Base-by-base conservation (phyloP, 2,329 filamentous ascomycete genomes). In the Setomelanomma holmii region DNA sequence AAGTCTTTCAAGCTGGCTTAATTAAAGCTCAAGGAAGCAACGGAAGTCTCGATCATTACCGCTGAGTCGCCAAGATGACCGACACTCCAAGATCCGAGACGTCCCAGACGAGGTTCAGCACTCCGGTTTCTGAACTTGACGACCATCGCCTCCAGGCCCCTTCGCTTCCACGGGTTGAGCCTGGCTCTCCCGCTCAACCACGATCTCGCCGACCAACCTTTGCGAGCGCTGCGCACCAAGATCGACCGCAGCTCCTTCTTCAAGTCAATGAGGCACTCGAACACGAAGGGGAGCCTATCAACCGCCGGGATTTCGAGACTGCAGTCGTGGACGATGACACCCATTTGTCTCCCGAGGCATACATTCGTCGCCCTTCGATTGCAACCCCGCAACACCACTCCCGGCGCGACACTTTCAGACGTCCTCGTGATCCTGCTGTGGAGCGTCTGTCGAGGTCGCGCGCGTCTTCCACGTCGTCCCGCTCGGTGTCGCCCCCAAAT, bases 401-500 rank as follows among this genome's bases (percentile, higher is more conserved):
- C 22, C 73, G 79, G 19, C 75, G 77, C 23, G 74, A 71, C 55
- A 79, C 76, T 7, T 78, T 80, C 55, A 69, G 78, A 36, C 75
- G 78, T 19, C 63, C 72, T 56, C 63, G 75, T 38, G 69, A 75
- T 45, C 66, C 63, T 30, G 62, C 66, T 21, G 56, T 73, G 8
- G 71, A 75, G 49, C 67, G 63, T 36, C 45, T 70, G 38, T 60
- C 69, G 36, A 69, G 75, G 43, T 82, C 81, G 33, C 73, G 79
- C 51, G 74, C 74, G 17, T 81, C 79, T 16, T 84, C 82, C 4
- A 71, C 75, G 3, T 82, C 82, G 19, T 85, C 84, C 41, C 84
- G 91, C 49, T 91, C 90, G 1, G 79, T 85, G 2, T 98, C 95
- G 5, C 93, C 93, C 10, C 95, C 95, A 6, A 99, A 97, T 75